A percentile compares a stretch with the other conserved stretches of the same genome.
Evolutionary conservation across 345 rosid species (phyloP).

Genomic region (Camelina sativa): DNA sequence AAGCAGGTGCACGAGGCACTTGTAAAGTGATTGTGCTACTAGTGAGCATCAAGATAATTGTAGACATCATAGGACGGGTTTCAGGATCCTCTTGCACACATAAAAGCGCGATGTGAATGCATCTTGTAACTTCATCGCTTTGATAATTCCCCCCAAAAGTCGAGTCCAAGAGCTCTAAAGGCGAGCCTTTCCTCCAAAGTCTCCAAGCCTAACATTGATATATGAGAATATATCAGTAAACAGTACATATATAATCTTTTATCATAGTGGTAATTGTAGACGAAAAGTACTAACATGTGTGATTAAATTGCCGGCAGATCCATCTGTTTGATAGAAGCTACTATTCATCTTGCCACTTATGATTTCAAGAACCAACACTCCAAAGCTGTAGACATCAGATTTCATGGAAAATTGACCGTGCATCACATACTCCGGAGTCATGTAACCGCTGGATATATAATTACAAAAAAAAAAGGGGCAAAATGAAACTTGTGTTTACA

Average conservation of each 20-base stretch:
- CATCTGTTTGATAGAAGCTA: conserved; percentile 28
- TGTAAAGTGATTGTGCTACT: conserved; percentile 19
- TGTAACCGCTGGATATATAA: conserved; percentile 24
- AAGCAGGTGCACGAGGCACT: conserved; percentile 27
- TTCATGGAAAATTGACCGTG: conserved; percentile 46
- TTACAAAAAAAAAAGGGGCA: not conserved
- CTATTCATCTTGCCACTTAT: conserved; percentile 39
- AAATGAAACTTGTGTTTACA: not conserved
- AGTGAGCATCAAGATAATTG: conserved; percentile 22
- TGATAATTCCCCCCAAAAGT: not conserved
- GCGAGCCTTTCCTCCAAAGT: conserved; percentile 27
- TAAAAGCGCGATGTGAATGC: conserved; percentile 40
- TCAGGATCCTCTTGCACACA: conserved; percentile 37
- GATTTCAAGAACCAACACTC: conserved; percentile 44
- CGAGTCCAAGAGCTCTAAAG: conserved; percentile 20
- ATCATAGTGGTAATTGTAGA: not conserved
- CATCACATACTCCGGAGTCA: conserved; percentile 53
- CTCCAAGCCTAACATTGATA: conserved; percentile 37
- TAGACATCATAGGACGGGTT: conserved; percentile 37
- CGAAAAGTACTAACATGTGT: conserved; percentile 32
- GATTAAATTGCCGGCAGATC: conserved; percentile 27
- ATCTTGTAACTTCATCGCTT: conserved; percentile 28
- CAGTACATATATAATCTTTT: not conserved
- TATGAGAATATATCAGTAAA: not conserved
- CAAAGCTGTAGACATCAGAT: conserved; percentile 39